Conservation (phyloP, 257 asterid species). For the Solanum peruvianum region DNA sequence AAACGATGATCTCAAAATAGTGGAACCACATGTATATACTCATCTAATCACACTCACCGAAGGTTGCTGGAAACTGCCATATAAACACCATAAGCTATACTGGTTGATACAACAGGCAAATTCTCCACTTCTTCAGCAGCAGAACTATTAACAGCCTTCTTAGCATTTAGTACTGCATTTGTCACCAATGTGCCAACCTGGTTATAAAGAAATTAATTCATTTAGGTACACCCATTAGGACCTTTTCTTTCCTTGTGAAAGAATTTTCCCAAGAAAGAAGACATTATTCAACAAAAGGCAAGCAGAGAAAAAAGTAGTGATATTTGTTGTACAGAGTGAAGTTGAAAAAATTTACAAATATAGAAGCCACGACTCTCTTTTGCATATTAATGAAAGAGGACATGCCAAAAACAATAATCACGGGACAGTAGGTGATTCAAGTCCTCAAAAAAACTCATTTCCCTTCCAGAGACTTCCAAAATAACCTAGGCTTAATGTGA, state of each 20-base stretch:
- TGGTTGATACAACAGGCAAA: slow-evolving; percentile 71
- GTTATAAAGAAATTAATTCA: neutral
- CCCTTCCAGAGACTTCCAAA: neutral
- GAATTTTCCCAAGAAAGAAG: neutral
- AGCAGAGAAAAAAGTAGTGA: neutral
- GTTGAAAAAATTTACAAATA: neutral
- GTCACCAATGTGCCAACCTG: slow-evolving; percentile 81
- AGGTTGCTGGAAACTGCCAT: slow-evolving; percentile 92
- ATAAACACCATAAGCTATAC: slow-evolving; percentile 80
- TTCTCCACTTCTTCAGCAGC: slow-evolving; percentile 49
- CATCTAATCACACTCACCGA: slow-evolving; percentile 38
- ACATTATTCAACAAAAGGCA: neutral
- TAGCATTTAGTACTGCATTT: slow-evolving; percentile 64
- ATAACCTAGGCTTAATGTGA: neutral
- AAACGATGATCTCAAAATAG: neutral
- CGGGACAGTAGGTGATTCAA: neutral
- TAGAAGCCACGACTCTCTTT: neutral
- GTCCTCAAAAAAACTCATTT: neutral
- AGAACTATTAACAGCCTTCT: slow-evolving; percentile 56
- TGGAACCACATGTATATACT: neutral
- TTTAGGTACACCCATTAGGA: neutral
- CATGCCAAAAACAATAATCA: neutral
- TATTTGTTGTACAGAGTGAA: neutral
- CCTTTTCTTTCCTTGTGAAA: neutral
- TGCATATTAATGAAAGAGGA: neutral